Base-by-base conservation (phyloP, 2,329 filamentous ascomycete species). In the Thelonectria rubi region DNA sequence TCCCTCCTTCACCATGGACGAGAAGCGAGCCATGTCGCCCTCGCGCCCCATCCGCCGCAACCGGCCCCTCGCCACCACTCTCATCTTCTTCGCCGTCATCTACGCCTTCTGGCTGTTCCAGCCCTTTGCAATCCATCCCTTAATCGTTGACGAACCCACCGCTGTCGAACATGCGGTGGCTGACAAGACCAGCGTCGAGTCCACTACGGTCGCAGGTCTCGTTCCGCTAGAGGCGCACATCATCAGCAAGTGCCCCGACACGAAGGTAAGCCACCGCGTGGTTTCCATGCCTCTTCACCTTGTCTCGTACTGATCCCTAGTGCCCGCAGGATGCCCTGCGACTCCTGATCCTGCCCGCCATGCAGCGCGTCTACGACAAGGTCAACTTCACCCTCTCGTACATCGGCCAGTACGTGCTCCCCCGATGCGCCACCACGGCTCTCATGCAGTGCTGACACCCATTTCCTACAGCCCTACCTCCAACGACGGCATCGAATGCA, bases 191-290 rank as follows among this genome's bases (percentile, higher is more conserved):
- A 47, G 48, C 30, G 53, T 40, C 30, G 42, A 62, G 43, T 48
- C 45, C 39, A 46, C 30, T 34, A 62, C 47, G 52, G 64, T 59
- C 14, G 62, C 59, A 30, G 58, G 60, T 26, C 78, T 82, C 60
- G 90, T 98, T 5, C 91, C 93, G 4, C 79, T 99, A 2, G 95
- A 99, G 76, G 92, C 93, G 58, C 94, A 98, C 76, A 95, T 98
- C 70, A 99, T 98, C 90, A 92, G 89, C 79, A 97, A 98, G 83
- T 99, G 95, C 73, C 94, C 94, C 0, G 95, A 99, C 77, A 93
- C 95, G 2, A 85, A 84, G 76, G 84, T 86, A 72, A 11, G 78
- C 63, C 26, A 40, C 32, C 47, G n/a, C 47, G 11, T 30, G 14
- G 34, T 34, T 39, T 42, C 3, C 32, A 9, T 40, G 15, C 15